Evolutionary conservation across 1,139 yeast species (phyloP).

Genomic region (Kazachstania sp.): DNA sequence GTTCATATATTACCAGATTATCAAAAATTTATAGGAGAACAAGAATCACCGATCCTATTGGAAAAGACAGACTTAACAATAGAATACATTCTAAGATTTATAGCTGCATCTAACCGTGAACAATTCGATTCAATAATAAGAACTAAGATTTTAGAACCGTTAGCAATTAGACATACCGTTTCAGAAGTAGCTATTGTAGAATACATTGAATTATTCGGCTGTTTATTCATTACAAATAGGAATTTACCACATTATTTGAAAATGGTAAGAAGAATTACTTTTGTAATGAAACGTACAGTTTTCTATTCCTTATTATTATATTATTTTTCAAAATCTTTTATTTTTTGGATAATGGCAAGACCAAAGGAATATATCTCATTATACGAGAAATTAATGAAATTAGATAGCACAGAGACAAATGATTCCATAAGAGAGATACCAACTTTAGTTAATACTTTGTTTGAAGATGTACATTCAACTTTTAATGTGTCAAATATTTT

Average conservation of each 20-base stretch:
- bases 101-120: conserved; percentile 27
- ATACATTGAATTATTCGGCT: conserved; percentile 24
- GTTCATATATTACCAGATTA: conserved; percentile 15
- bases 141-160: conserved; percentile 16
- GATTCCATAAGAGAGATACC: conserved; percentile 7
- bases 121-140: conserved; percentile 20
- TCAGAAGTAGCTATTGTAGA: conserved; percentile 18
- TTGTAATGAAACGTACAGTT: conserved; percentile 18
- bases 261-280: conserved; percentile 17
- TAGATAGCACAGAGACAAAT: conserved; percentile 7
- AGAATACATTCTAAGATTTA: conserved; percentile 20
- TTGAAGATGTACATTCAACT: conserved; percentile 13
- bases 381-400: conserved; percentile 8
- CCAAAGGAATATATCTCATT: conserved; percentile 23
- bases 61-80: conserved; percentile 22
- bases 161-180: conserved; percentile 14
- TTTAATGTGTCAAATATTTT: conserved; percentile 12
- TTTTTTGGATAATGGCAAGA: conserved; percentile 28
- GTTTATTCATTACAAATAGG: conserved; percentile 19
- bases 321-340: conserved; percentile 23
- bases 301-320: conserved; percentile 22
- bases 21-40: conserved; percentile 13
- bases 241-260: conserved; percentile 20
- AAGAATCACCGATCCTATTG: conserved; percentile 11
- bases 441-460: conserved; percentile 7